These are phyloP conservation scores for Trichoderma asperellum DNA, from an alignment of 2,329 filamentous ascomycete species.

Conservation along the genomic window DNA sequence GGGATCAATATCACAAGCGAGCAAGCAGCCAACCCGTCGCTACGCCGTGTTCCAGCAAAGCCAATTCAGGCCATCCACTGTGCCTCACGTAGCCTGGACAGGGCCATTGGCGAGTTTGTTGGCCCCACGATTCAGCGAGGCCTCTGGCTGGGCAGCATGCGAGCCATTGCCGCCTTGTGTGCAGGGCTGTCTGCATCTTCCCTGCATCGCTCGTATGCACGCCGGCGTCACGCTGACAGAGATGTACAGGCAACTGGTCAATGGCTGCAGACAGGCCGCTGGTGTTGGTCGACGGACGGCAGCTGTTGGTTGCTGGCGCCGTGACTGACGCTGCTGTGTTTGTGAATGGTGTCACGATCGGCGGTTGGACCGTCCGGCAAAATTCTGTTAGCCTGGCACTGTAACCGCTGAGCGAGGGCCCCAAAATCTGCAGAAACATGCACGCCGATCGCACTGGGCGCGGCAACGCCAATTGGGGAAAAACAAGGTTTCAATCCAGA, in stretches of 20 bases:
- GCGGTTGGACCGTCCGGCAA: background rate
- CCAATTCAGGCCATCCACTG: conserved; percentile 1
- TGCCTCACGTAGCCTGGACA: background rate
- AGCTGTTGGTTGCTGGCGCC: conserved; percentile 11
- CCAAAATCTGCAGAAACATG: background rate
- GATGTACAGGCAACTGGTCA: background rate
- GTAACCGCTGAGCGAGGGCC: background rate
- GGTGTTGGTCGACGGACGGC: conserved; percentile 15
- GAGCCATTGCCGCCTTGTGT: conserved; percentile 24
- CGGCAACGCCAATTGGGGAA: background rate
- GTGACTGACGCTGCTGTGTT: conserved; percentile 12
- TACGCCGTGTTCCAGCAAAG: background rate
- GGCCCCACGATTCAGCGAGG: background rate
- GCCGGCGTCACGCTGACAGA: conserved; percentile 19
- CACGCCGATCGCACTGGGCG: background rate
- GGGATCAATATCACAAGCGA: conserved; percentile 1
- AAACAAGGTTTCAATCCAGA: background rate
- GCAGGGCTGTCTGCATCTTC: conserved; percentile 4
- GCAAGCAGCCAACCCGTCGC: background rate
- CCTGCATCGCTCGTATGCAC: conserved; percentile 6
- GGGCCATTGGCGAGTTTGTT: background rate
- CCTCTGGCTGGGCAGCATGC: conserved; percentile 4
- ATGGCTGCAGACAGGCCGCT: background rate
- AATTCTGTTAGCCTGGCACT: background rate
- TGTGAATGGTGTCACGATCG: conserved; percentile 26